phyloP scores from a whole-genome alignment of 768 basidiomycete genomes.

The Termitomyces sp. region DNA sequence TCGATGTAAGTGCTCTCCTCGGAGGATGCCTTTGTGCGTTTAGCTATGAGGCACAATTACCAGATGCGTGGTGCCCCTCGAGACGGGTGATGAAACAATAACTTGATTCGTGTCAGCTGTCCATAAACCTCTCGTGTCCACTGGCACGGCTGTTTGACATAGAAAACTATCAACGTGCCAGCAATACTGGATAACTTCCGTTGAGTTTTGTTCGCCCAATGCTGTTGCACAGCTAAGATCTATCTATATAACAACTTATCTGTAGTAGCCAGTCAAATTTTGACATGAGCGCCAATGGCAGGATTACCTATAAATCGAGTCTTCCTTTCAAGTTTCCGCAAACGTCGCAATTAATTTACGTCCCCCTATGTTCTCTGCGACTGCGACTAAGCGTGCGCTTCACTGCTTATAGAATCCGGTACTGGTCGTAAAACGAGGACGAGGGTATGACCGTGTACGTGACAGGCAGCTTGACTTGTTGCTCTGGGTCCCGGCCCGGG shows the following conservation, averaged over 20 bases:
- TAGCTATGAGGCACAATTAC: neutral
- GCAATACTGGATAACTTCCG: neutral
- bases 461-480: neutral
- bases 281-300: neutral
- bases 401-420: too few relatives aligned
- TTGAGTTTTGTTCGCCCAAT: neutral
- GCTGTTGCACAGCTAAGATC: too few relatives aligned
- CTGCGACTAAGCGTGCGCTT: neutral
- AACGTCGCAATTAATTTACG: neutral
- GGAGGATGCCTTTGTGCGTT: neutral
- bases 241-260: too few relatives aligned
- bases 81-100: neutral
- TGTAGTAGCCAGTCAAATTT: neutral
- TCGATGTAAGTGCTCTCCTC: too few relatives aligned
- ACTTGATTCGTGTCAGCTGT: neutral
- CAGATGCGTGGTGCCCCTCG: neutral
- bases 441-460: too few relatives aligned
- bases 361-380: neutral
- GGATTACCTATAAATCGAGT: too few relatives aligned
- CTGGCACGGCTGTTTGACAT: too few relatives aligned
- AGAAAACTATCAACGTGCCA: neutral
- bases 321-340: neutral
- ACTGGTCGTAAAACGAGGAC: too few relatives aligned
- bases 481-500: neutral
- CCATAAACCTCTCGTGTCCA: neutral